Percentiles rank a stretch among this genome's conserved stretches.
Conservation (phyloP, 768 basidiomycete genomes). For the Lactarius vividus region DNA sequence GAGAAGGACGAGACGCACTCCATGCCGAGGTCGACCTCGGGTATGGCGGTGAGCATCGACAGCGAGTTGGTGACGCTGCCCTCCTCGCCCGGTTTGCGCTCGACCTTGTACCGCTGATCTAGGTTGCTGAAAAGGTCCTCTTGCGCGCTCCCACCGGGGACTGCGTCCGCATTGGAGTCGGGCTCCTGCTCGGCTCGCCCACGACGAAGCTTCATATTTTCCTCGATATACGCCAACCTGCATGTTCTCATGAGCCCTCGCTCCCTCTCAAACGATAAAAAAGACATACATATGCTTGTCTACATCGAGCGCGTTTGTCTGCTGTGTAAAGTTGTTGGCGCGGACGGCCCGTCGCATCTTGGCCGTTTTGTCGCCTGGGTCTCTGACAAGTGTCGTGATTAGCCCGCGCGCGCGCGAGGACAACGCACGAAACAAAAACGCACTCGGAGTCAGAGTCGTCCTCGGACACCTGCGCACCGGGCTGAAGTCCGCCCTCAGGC, state of each 20-base stretch:
- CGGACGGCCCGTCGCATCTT: constrained; percentile 73
- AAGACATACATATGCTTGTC: constrained; percentile 92
- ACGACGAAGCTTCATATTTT: constrained; percentile 78
- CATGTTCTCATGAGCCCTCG: neutral
- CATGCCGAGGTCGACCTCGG: constrained; percentile 98
- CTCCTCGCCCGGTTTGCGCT: constrained; percentile 60
- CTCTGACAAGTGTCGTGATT: constrained; percentile 37
- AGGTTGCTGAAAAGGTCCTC: constrained; percentile 79
- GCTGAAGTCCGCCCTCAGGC: constrained; percentile 54
- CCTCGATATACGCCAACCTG: constrained; percentile 98
- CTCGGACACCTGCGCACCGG: constrained; percentile 38
- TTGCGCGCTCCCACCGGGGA: constrained; percentile 43
- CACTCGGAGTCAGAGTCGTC: constrained; percentile 55
- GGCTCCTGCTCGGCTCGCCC: constrained; percentile 43
- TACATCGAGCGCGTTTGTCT: constrained; percentile 93
- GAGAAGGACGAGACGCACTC: constrained; percentile 61
- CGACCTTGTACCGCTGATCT: constrained; percentile 62
- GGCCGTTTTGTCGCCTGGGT: constrained; percentile 64
- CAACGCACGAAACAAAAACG: constrained; percentile 35
- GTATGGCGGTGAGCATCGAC: constrained; percentile 96
- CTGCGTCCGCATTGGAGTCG: constrained; percentile 32
- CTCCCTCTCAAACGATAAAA: neutral
- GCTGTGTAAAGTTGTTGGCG: constrained; percentile 93
- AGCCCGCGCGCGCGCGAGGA: neutral
- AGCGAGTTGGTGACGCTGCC: constrained; percentile 92